Evolutionary conservation across 2,329 filamentous ascomycete species (phyloP).

Genomic region (Calonectria fujianensis): DNA sequence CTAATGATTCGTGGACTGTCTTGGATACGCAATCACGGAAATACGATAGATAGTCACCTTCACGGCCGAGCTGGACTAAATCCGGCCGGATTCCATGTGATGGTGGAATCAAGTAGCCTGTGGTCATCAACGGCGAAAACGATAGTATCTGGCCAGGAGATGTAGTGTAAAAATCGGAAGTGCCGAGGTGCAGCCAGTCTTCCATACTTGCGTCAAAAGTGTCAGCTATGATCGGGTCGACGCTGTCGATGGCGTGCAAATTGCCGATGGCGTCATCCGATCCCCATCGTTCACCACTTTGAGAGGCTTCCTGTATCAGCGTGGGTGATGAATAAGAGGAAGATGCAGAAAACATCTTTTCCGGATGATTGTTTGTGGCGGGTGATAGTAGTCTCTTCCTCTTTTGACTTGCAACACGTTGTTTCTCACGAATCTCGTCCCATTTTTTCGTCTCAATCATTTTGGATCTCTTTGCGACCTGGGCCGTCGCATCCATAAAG

Average conservation of each 20-base stretch:
- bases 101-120: background rate
- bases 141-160: background rate
- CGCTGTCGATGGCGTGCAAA: background rate
- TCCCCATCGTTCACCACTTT: background rate
- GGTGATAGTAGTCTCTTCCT: background rate
- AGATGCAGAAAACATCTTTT: background rate
- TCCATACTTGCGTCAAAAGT: background rate
- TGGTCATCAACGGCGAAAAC: background rate
- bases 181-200: background rate
- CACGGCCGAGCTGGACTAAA: background rate
- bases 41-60: background rate
- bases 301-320: background rate
- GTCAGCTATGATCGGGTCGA: background rate
- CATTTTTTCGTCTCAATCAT: conserved; percentile 19
- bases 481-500: conserved; percentile 6
- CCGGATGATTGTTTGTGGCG: background rate
- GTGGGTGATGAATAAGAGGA: background rate
- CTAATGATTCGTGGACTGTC: background rate
- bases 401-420: background rate
- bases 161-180: background rate
- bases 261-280: background rate
- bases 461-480: conserved; percentile 4
- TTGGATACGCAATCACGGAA: background rate
- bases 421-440: conserved; percentile 11
- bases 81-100: background rate